A percentile compares a stretch with the other conserved stretches of the same genome.
Conservation (phyloP, 2,329 filamentous ascomycete species). For the Apiospora arundinis region DNA sequence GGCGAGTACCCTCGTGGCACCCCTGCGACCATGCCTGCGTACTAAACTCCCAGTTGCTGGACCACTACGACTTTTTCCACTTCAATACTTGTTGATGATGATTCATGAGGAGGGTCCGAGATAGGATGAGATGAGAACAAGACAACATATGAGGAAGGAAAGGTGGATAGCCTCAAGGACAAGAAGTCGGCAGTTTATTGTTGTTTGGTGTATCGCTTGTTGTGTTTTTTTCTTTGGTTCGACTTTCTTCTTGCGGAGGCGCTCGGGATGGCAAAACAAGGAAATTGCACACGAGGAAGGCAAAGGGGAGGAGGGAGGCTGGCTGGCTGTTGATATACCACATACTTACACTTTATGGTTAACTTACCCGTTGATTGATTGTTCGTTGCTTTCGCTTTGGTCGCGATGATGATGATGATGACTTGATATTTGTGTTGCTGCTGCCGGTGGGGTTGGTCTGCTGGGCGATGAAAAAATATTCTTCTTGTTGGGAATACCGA, state of each 20-base stretch:
- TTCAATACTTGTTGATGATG: background rate
- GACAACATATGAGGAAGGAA: background rate
- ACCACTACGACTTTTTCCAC: background rate
- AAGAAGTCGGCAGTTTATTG: background rate
- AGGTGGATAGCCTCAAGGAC: no score
- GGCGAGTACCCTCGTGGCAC: conserved; percentile 25
- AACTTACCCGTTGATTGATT: background rate
- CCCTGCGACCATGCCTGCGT: conserved; percentile 22
- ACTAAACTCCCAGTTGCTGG: background rate
- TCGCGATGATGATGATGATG: no score
- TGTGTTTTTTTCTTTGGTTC: background rate
- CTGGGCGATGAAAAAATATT: no score
- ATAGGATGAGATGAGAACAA: background rate
- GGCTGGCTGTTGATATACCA: background rate
- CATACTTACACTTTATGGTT: conserved; percentile 5
- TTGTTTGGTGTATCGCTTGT: no score
- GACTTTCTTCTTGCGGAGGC: background rate
- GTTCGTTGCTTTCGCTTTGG: background rate
- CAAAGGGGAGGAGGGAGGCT: background rate
- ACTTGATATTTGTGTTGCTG: no score
- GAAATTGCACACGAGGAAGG: background rate
- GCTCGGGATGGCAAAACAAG: background rate
- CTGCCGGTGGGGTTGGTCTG: no score
- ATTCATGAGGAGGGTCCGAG: background rate
- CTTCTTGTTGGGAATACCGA: no score